Base-by-base conservation (phyloP, 257 asterid genomes). In the Pogostemon cablin region DNA sequence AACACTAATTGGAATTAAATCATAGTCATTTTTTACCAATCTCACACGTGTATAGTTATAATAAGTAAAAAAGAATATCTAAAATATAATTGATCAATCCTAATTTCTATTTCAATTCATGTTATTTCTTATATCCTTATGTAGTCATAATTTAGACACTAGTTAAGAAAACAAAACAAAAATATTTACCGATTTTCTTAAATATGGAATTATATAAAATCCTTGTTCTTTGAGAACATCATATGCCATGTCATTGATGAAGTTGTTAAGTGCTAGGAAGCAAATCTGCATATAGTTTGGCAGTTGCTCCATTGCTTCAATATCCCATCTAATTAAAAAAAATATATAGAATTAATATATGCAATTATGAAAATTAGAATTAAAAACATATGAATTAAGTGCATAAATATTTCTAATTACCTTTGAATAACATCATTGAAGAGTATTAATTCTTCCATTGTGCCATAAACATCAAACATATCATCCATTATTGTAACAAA, bases 211-310 rank as follows among this genome's bases (percentile, higher is more conserved):
- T 32, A 52, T 52, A 12, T 52, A 9, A 6, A 52, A 8, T 12
- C 57, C 57, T 52, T 52, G 57, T 52, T 52, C 57, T 5, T 52
- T 12, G 35, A 52, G 20, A 52, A 52, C 57, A 5, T 39, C 34
- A 5, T 37, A 48, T 62, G 34, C 32, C 34, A 47, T 12, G 2
- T n/a, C 17, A 58, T 32, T 58, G 17, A 35, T 58, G 64, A 52
- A 52, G 57, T 52, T 52, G 34, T 75, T 53, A 62, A 85, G 77
- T 43, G 80, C 76, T 11, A 82, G 60, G 20, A 40, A 85, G 40
- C 80, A 80, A 6, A 78, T 6, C 56, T 85, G 79, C 84, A 85
- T 80, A 63, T 80, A 82, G 43, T 73, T 3, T 3, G 87, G 87
- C 49, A 82, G 83, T 15, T 56, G 12, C 1, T 65, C 56, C 1